Evolutionary conservation across 176 grass and related monocot species (phyloP), one percentile per base, ranked within the genome.

Genomic region (Carex parvula): DNA sequence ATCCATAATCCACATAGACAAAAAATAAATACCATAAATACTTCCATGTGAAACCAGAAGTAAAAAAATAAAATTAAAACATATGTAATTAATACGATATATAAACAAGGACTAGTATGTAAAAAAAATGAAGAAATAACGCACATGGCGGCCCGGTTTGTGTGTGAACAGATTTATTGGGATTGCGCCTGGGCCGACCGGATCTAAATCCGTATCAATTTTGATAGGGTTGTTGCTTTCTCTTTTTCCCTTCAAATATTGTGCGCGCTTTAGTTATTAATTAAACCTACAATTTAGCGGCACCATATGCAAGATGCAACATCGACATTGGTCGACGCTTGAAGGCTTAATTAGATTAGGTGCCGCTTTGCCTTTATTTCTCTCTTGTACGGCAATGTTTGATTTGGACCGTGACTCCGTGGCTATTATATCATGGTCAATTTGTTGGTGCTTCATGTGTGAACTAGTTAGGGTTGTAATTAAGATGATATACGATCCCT

Each of bases 121-220:
- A 71, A 71, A 71, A 29, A 70, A 70, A 70, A n/a, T 9, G 0
- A 44, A 42, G 39, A 21, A 42, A 71, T 48, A 56, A 32, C 50
- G 50, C 73, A 77, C 73, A 55, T 56, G 73, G 50, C 52, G 73
- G 13, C 22, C 48, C 2, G 6, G 53, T 68, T 62, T 68, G 80
- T 83, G 80, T 83, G 80, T 83, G 80, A 83, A 83, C 80, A 66
- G 7, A 83, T 44, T 9, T 64, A 30, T 66, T 26, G 63, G 80
- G 12, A 83, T 68, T 83, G 62, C 80, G 80, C 13, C 80, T 66
- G 80, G 21, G 21, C 32, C 80, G 80, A 83, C 80, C 41, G 61
- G 59, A 82, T 82, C 80, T 65, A 24, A 62, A 26, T 57, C 22
- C 79, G 32, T 82, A 82, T 62, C 79, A 61, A 66, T 44, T 44